Percentiles rank a stretch among this genome's conserved stretches.
Conservation (phyloP, 495 filamentous ascomycete species). For the Aspergillus kassunensis region DNA sequence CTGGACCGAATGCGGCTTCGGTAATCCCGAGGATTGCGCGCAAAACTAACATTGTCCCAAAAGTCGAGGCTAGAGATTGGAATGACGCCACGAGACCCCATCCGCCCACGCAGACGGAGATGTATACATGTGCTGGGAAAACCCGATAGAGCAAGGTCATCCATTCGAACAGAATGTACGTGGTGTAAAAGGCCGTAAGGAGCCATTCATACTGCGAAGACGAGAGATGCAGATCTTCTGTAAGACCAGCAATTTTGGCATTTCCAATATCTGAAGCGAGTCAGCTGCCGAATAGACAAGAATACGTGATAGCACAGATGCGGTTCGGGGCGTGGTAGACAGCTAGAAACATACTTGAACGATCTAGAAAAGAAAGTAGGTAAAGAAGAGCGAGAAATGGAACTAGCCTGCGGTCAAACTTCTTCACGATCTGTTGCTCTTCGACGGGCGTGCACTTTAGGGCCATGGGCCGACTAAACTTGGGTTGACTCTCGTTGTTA, state of each 20-base stretch:
- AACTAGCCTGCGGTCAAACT: conserved; percentile 72
- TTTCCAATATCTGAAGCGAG: conserved; percentile 65
- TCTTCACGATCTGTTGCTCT: conserved; percentile 65
- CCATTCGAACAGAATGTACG: conserved; percentile 74
- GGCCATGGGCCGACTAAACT: conserved; percentile 12
- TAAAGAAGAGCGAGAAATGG: conserved; percentile 78
- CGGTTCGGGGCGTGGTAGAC: not conserved
- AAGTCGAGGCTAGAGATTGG: conserved; percentile 62
- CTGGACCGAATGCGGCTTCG: conserved; percentile 60
- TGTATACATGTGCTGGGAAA: conserved; percentile 57
- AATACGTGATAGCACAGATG: too few species aligned
- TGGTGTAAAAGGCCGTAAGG: conserved; percentile 63
- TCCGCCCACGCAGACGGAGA: conserved; percentile 39
- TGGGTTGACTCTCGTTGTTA: conserved; percentile 26
- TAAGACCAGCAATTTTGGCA: conserved; percentile 69
- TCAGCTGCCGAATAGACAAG: not conserved
- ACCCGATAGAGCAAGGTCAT: conserved; percentile 61
- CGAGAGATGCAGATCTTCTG: conserved; percentile 56
- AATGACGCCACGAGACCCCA: conserved; percentile 65
- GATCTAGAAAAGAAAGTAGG: conserved; percentile 74
- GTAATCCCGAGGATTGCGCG: conserved; percentile 53
- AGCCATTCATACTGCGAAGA: conserved; percentile 63
- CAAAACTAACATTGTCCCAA: conserved; percentile 38
- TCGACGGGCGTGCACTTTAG: conserved; percentile 66
- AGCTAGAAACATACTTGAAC: conserved; percentile 55